Evolutionary conservation across 1,284 basidiomycete genomes (phyloP).

Genomic region (Nidula niveotomentosa): DNA sequence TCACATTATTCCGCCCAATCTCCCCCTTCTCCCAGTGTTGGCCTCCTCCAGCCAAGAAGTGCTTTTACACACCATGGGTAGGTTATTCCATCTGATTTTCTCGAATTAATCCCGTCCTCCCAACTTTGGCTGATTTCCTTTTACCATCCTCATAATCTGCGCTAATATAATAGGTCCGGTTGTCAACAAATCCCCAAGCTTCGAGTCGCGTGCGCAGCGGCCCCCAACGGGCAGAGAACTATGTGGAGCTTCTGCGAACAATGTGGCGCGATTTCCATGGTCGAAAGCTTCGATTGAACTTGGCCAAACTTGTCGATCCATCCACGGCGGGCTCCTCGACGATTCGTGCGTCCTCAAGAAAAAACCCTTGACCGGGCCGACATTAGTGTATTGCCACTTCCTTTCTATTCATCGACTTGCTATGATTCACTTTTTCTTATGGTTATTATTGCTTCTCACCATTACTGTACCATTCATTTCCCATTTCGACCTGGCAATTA

Average conservation of each 20-base stretch:
- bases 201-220: conserved; percentile 62
- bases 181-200: conserved; percentile 81
- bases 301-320: conserved; percentile 7
- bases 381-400: neutral
- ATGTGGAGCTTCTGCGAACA: conserved; percentile 88
- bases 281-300: conserved; percentile 64
- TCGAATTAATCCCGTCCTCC: conserved; percentile 1
- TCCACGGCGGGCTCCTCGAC: conserved; percentile 1
- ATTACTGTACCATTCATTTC: neutral
- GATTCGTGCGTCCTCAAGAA: conserved; percentile 2
- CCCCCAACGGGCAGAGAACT: conserved; percentile 60
- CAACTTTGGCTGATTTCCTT: too few relatives aligned
- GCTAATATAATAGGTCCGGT: conserved; percentile 39
- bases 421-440: conserved; percentile 7
- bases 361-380: too few relatives aligned
- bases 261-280: conserved; percentile 85
- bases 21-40: conserved; percentile 35
- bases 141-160: neutral
- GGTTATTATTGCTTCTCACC: neutral
- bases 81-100: conserved; percentile 25
- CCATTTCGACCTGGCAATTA: too few relatives aligned
- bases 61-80: conserved; percentile 72
- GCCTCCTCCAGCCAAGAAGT: conserved; percentile 68
- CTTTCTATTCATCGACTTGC: conserved; percentile 4
- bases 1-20: conserved; percentile 39